A percentile compares a stretch with the other conserved stretches of the same genome.
Evolutionary conservation across 1,284 basidiomycete species (phyloP).

Genomic region (Neolentinus lepideus): DNA sequence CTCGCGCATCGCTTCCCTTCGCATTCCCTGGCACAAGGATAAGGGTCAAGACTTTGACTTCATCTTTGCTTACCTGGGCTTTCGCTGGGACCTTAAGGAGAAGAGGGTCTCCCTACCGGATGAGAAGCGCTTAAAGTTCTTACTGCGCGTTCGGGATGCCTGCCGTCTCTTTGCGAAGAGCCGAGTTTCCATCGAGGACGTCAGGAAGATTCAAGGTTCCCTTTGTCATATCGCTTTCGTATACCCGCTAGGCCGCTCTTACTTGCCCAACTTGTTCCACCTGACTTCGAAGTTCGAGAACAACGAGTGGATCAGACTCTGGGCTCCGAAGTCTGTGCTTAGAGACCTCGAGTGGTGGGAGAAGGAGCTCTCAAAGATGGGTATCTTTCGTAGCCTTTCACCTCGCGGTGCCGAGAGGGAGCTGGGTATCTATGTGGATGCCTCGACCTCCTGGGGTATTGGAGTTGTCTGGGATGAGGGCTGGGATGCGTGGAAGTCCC

Average conservation of each 20-base stretch:
- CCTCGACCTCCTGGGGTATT: neutral
- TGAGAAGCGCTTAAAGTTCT: neutral
- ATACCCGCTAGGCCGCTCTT: neutral
- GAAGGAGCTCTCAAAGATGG: neutral
- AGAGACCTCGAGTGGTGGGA: neutral
- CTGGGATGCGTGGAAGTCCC: neutral
- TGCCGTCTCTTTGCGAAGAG: neutral
- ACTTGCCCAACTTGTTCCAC: neutral
- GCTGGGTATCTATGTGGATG: neutral
- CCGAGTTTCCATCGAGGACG: neutral
- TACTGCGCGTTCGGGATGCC: neutral
- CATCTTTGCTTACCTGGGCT: neutral
- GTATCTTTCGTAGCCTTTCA: neutral
- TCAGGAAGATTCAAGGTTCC: neutral
- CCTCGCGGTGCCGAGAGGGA: neutral
- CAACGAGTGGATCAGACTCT: neutral
- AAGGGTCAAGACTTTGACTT: neutral
- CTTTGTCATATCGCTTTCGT: conserved; percentile 1
- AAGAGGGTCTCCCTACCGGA: neutral
- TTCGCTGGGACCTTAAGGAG: neutral
- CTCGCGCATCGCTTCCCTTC: neutral
- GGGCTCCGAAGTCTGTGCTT: neutral
- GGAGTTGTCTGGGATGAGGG: neutral
- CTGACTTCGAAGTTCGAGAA: neutral
- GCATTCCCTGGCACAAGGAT: neutral